Percentiles rank a stretch among this genome's conserved stretches.
Evolutionary conservation across 73 alveolate genomes (phyloP).

Genomic region (Diophrys sp.): DNA sequence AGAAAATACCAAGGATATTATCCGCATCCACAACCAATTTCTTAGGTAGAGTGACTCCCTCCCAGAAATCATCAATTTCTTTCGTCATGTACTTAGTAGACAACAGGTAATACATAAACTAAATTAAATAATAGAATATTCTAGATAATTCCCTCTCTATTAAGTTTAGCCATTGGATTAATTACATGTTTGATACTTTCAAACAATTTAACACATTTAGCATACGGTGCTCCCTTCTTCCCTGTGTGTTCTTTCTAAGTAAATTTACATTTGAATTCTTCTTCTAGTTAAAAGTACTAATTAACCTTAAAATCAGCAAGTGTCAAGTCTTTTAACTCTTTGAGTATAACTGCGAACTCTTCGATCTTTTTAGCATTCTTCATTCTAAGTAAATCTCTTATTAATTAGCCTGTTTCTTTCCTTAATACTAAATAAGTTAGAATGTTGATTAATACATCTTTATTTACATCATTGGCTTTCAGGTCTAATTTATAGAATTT

Average conservation of each 20-base stretch:
- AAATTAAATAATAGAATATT: no score
- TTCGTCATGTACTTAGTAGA: neutral
- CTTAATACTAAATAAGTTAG: neutral
- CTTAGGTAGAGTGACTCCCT: neutral
- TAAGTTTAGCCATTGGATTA: neutral
- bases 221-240: neutral
- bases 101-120: no score
- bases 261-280: no score
- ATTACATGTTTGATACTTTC: neutral
- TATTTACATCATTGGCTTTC: constrained; percentile 1
- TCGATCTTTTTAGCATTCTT: no score
- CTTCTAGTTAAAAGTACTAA: neutral
- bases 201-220: neutral
- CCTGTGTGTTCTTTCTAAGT: neutral
- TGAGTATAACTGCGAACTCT: neutral
- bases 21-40: neutral
- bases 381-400: neutral
- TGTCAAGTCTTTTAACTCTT: neutral
- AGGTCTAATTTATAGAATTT: constrained; percentile 3
- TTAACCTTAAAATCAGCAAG: neutral
- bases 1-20: neutral
- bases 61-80: neutral
- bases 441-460: constrained; percentile 1
- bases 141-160: no score
- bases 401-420: neutral